These are phyloP conservation scores for Myxozyma mucilagina DNA, from an alignment of 805 yeast genomes.

Conservation along the genomic window DNA sequence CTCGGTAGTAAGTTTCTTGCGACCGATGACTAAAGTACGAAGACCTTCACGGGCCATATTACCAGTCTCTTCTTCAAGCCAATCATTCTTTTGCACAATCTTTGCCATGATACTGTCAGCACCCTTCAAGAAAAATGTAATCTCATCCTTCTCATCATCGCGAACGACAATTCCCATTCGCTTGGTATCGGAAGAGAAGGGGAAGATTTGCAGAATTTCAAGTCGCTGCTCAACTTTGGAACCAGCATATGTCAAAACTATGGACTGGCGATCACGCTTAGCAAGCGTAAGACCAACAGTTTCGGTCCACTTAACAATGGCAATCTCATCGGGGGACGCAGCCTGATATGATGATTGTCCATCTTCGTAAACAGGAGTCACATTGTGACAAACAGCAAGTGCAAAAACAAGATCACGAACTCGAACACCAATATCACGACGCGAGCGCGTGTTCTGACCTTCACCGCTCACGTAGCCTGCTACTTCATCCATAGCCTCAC, in stretches of 20 bases:
- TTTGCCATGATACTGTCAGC: conserved; percentile 92
- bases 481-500: conserved; percentile 89
- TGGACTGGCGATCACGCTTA: conserved; percentile 76
- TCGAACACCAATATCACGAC: conserved; percentile 70
- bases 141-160: conserved; percentile 62
- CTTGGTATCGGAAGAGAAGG: conserved; percentile 92
- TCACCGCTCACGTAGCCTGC: conserved; percentile 29
- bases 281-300: conserved; percentile 76
- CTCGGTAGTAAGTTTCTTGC: conserved; percentile 62
- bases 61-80: conserved; percentile 97
- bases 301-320: conserved; percentile 91
- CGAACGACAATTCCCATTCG: conserved; percentile 89
- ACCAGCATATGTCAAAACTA: conserved; percentile 65
- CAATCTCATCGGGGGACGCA: conserved; percentile 98
- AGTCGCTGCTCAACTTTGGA: conserved; percentile 45
- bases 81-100: conserved; percentile 82
- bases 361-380: conserved; percentile 86
- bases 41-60: conserved; percentile 99
- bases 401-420: conserved; percentile 81
- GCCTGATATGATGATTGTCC: conserved; percentile 86
- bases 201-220: conserved; percentile 76
- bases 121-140: conserved; percentile 89
- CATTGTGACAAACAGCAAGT: conserved; percentile 93
- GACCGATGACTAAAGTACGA: conserved; percentile 91
- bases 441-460: conserved; percentile 43